These are phyloP conservation scores for Geotrichum reessii DNA, from an alignment of 1,139 yeast species.

Conservation along the genomic window DNA sequence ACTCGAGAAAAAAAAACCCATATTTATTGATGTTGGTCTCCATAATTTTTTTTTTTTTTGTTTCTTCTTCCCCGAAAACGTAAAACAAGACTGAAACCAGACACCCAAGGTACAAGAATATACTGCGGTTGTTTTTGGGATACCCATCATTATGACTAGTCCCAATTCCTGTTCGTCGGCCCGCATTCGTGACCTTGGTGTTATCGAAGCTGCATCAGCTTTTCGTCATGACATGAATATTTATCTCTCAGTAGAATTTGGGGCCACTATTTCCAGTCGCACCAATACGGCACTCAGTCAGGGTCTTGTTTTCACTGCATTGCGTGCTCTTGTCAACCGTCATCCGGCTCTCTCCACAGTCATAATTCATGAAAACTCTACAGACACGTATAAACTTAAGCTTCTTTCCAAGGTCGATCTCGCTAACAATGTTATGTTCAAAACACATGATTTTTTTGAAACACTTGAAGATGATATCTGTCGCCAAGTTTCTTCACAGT, in stretches of 20 bases:
- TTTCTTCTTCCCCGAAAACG: no score
- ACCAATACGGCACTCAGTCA: not conserved
- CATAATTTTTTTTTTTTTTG: no score
- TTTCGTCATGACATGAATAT: not conserved
- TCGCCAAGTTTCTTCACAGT: not conserved
- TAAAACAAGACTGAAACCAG: no score
- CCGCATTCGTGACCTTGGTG: not conserved
- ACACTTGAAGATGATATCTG: not conserved
- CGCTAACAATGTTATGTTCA: not conserved
- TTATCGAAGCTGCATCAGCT: not conserved
- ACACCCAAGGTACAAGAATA: no score
- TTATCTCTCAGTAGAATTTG: not conserved
- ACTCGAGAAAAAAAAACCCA: no score
- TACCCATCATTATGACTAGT: not conserved
- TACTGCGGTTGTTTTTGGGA: no score
- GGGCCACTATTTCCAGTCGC: not conserved
- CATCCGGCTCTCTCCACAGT: not conserved
- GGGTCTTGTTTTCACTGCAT: not conserved
- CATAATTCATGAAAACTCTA: not conserved
- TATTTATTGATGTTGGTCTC: no score
- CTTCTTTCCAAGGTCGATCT: not conserved
- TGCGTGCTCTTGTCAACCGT: not conserved
- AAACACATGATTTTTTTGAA: not conserved
- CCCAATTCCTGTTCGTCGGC: not conserved
- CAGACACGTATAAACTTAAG: not conserved